These are phyloP conservation scores for Leishmania gerbilli DNA, from an alignment of 208 protist species.

Conservation along the genomic window DNA sequence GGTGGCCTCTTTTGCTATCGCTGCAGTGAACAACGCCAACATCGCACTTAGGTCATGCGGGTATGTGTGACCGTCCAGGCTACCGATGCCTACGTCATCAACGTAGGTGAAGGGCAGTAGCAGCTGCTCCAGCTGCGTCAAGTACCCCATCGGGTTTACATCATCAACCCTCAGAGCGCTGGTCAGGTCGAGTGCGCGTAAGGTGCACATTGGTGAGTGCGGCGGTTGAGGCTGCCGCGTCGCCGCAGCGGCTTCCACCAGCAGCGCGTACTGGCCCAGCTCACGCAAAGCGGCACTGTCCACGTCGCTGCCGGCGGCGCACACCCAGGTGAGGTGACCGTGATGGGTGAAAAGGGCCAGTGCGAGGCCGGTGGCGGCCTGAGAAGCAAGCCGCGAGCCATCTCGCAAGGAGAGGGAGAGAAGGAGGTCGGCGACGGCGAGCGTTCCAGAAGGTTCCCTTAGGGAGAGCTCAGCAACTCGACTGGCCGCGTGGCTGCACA, in stretches of 20 bases:
- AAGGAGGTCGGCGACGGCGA: slow-evolving; percentile 20
- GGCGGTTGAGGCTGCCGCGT: background rate
- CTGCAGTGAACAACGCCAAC: slow-evolving; percentile 8
- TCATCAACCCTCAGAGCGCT: slow-evolving; percentile 38
- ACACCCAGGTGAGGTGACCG: slow-evolving; percentile 33
- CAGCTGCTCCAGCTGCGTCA: slow-evolving; percentile 49
- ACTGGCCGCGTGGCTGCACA: background rate
- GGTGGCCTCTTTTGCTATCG: background rate
- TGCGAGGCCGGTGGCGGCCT: slow-evolving; percentile 32
- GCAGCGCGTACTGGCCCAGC: slow-evolving; percentile 41
- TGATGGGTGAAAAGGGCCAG: slow-evolving; percentile 32
- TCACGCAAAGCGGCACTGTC: slow-evolving; percentile 39
- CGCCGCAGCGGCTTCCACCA: slow-evolving; percentile 26
- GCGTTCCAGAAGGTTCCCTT: background rate
- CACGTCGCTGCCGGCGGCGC: slow-evolving; percentile 40
- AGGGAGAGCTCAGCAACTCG: background rate
- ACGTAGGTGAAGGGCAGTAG: slow-evolving; percentile 50
- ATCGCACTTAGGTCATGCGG: slow-evolving; percentile 16
- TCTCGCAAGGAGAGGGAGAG: slow-evolving; percentile 15
- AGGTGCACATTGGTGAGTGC: slow-evolving; percentile 16
- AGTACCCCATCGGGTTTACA: slow-evolving; percentile 41
- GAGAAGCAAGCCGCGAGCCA: background rate
- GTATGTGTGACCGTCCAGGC: slow-evolving; percentile 43
- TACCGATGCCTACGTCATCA: slow-evolving; percentile 29
- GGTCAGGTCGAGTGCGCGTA: slow-evolving; percentile 53